Percentiles rank a stretch among this genome's conserved stretches.
Conservation (phyloP, 2,329 filamentous ascomycete genomes). For the Rachicladosporium sp. region DNA sequence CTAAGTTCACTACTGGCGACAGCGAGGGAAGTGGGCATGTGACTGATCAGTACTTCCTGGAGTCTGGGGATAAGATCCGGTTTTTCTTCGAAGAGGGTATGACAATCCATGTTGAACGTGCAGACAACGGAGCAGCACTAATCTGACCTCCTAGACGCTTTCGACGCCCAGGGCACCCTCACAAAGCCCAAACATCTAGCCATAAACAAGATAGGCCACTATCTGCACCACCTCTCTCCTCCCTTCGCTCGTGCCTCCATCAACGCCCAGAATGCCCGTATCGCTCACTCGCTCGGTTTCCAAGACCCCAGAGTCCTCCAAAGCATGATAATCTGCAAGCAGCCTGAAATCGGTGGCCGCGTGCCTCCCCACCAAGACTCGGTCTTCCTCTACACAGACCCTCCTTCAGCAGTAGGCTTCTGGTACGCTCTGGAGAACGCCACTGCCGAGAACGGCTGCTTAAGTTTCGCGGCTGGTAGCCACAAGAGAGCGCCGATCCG, state of each 20-base stretch:
- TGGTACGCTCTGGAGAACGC: slow-evolving; percentile 97
- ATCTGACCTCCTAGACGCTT: slow-evolving; percentile 49
- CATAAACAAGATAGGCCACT: slow-evolving; percentile 57
- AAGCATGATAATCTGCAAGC: slow-evolving; percentile 98
- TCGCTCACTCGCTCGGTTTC: slow-evolving; percentile 64
- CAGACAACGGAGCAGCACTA: neutral
- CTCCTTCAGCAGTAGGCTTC: slow-evolving; percentile 82
- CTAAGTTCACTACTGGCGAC: slow-evolving; percentile 73
- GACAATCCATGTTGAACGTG: neutral
- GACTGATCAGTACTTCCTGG: slow-evolving; percentile 88
- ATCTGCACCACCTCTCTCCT: slow-evolving; percentile 35
- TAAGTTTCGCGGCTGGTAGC: slow-evolving; percentile 74
- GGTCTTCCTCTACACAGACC: slow-evolving; percentile 82
- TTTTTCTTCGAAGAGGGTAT: slow-evolving; percentile 87
- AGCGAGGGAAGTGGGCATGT: slow-evolving; percentile 57
- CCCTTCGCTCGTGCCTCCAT: slow-evolving; percentile 40
- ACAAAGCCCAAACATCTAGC: slow-evolving; percentile 68
- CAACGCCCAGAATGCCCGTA: slow-evolving; percentile 43
- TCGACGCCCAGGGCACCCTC: slow-evolving; percentile 52
- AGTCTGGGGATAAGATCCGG: slow-evolving; percentile 77
- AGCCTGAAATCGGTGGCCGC: slow-evolving; percentile 85
- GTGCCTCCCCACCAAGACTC: slow-evolving; percentile 88
- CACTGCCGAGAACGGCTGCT: slow-evolving; percentile 71
- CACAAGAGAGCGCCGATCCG: slow-evolving; percentile 61
- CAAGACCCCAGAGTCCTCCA: slow-evolving; percentile 67